These are phyloP conservation scores for Populus tomentosa DNA, from an alignment of 441 rosid species.

Conservation along the genomic window DNA sequence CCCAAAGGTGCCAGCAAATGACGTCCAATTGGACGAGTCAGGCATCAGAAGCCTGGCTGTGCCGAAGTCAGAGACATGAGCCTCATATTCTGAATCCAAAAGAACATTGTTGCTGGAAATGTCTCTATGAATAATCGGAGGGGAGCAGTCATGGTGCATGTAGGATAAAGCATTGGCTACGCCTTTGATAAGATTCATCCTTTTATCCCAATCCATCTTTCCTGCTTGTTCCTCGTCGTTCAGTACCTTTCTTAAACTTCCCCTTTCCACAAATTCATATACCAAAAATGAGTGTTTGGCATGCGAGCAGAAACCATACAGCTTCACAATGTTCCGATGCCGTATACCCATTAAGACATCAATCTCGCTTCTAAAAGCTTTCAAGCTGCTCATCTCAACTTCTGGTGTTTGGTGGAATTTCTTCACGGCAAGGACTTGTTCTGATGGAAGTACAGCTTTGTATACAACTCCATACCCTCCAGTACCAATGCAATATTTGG, in stretches of 20 bases:
- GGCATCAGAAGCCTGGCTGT: constrained; percentile 12
- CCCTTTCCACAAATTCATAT: no score
- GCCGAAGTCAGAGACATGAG: constrained; percentile 20
- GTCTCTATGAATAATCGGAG: constrained; percentile 19
- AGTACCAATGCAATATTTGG: not conserved
- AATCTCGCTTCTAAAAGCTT: not conserved
- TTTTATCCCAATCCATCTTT: no score
- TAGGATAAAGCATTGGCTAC: constrained; percentile 5
- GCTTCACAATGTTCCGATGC: no score
- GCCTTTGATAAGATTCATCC: no score
- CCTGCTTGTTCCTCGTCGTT: no score
- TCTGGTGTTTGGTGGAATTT: not conserved
- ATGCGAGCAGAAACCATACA: no score
- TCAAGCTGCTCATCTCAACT: not conserved
- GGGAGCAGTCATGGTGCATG: constrained; percentile 17
- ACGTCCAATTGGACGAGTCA: constrained; percentile 15
- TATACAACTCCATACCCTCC: constrained; percentile 1
- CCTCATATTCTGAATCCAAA: constrained; percentile 4
- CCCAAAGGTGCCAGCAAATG: constrained; percentile 19
- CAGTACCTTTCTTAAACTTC: no score
- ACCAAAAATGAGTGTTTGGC: no score
- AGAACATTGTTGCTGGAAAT: constrained; percentile 19
- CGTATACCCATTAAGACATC: not conserved
- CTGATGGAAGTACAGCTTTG: not conserved
- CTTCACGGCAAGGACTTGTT: constrained; percentile 7